phyloP scores from a whole-genome alignment of 2,329 filamentous ascomycete species.

The Tolypocladium amazonense region DNA sequence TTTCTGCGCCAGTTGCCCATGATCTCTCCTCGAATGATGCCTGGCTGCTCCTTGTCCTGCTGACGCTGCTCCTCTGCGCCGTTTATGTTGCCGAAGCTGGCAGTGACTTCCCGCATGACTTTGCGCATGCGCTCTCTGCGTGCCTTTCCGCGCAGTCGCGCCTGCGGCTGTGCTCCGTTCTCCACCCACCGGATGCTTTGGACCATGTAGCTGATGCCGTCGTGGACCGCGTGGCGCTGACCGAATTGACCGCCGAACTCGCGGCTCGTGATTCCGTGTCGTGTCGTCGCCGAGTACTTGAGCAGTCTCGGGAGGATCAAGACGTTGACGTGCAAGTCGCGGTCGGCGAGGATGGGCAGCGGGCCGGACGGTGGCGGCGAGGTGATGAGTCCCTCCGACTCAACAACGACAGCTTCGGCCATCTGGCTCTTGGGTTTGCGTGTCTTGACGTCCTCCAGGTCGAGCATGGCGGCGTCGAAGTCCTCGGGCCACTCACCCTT shows the following conservation, averaged over 20 bases:
- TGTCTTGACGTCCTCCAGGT: conserved; percentile 29
- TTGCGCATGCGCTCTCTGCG: conserved; percentile 46
- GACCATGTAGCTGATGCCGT: conserved; percentile 84
- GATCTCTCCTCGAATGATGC: conserved; percentile 18
- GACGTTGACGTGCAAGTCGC: conserved; percentile 79
- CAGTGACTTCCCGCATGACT: conserved; percentile 41
- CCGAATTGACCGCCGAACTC: conserved; percentile 54
- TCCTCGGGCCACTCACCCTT: conserved; percentile 78
- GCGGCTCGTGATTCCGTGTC: conserved; percentile 73
- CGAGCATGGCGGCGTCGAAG: conserved; percentile 59
- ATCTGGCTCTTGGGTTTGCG: conserved; percentile 20
- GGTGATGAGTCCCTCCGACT: conserved; percentile 33
- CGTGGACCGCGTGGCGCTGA: conserved; percentile 46
- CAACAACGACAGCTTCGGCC: conserved; percentile 19
- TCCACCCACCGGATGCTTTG: conserved; percentile 75
- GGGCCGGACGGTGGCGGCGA: conserved; percentile 50
- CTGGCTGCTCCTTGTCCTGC: conserved; percentile 12
- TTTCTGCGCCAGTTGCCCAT: conserved; percentile 23
- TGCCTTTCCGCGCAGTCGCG: conserved; percentile 43
- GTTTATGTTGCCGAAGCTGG: conserved; percentile 19
- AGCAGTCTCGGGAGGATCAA: conserved; percentile 72
- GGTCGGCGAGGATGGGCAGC: conserved; percentile 51
- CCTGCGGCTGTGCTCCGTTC: conserved; percentile 53
- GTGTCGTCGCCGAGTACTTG: conserved; percentile 62
- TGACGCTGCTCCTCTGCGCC: conserved; percentile 9